Evolutionary conservation across 2,329 filamentous ascomycete genomes (phyloP).

Genomic region (Volutella citrinella): DNA sequence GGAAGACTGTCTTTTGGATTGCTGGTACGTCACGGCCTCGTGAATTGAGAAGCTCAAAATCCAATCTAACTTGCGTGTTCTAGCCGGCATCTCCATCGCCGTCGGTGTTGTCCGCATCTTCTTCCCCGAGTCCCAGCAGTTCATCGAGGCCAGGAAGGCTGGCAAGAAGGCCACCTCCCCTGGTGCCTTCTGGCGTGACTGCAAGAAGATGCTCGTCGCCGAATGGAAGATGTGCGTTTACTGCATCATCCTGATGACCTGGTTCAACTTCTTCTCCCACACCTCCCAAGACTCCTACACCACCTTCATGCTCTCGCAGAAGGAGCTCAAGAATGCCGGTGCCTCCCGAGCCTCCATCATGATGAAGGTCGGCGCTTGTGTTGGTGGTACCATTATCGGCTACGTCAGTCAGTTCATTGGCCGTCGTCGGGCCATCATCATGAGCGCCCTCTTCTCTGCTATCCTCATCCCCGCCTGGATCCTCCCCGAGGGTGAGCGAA

Average conservation of each 20-base stretch:
- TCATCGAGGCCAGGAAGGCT: conserved; percentile 64
- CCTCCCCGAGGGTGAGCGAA: conserved; percentile 55
- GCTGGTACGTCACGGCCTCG: too few relatives aligned
- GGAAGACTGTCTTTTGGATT: conserved; percentile 77
- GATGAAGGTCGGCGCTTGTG: conserved; percentile 75
- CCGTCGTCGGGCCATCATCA: conserved; percentile 65
- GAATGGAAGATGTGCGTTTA: conserved; percentile 80
- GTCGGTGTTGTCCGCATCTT: conserved; percentile 65
- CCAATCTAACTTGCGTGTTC: not conserved
- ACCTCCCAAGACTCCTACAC: conserved; percentile 80
- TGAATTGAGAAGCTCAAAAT: too few relatives aligned
- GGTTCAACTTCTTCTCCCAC: conserved; percentile 74
- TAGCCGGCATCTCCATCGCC: conserved; percentile 62
- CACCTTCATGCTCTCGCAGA: conserved; percentile 73
- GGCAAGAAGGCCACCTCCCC: conserved; percentile 48
- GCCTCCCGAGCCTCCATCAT: conserved; percentile 75
- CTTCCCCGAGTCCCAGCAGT: conserved; percentile 75
- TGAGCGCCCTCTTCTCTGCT: conserved; percentile 57
- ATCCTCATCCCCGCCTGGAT: conserved; percentile 69
- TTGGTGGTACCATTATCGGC: conserved; percentile 70
- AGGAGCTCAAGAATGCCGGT: conserved; percentile 61
- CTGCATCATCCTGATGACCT: conserved; percentile 75
- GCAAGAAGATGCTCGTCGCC: conserved; percentile 60
- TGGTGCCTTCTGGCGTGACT: conserved; percentile 65
- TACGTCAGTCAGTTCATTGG: conserved; percentile 75